Evolutionary conservation across 2,329 filamentous ascomycete genomes (phyloP), one percentile per base, ranked within the genome.

Genomic region (Drechslerella coelobrocha): DNA sequence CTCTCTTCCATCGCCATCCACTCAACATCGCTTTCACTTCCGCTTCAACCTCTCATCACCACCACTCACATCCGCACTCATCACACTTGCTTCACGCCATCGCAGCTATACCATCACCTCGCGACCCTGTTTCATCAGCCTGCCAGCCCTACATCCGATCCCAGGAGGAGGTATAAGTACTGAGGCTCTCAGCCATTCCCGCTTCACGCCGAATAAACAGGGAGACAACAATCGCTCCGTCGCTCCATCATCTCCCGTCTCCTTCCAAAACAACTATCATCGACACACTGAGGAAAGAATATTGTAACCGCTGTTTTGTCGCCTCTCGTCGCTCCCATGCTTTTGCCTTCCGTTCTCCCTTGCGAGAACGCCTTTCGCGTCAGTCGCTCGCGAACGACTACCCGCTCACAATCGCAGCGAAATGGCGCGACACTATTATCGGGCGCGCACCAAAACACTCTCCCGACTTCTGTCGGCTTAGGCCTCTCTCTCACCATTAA

Each of bases 361-460:
- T 72, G 68, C 45, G 68, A 72, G 68, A 72, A 66, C 68, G 43
- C 68, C 26, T 66, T 72, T 48, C 60, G 68, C 57, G 68, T 66
- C 56, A 66, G 68, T 61, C 60, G 68, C 29, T 71, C 66, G 23
- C 39, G 66, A 19, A 63, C 66, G 66, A 53, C 66, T 14, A 62
- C 66, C 34, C 66, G 66, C 50, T 71, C 66, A 34, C 66, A 71
- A 59, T 21, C 66, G 23, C 66, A 71, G 37, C 52, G 66, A 50
- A 57, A 71, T 60, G 21, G 50, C 60, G 66, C 66, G 59, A 63
- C 66, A 12, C 47, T 27, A 17, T 19, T 19, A 23, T 7, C 47
- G 17, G 27, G 5, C 47, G 23, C 47, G 24, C 47, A 66, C 23
- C 59, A 54, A 37, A 50, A 34, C 8, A 48, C 29, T 26, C 59